Percentiles rank a stretch among this genome's conserved stretches.
These are phyloP conservation scores for Eremothecium gossypii DNA, from an alignment of 1,139 yeast species.

Conservation along the genomic window DNA sequence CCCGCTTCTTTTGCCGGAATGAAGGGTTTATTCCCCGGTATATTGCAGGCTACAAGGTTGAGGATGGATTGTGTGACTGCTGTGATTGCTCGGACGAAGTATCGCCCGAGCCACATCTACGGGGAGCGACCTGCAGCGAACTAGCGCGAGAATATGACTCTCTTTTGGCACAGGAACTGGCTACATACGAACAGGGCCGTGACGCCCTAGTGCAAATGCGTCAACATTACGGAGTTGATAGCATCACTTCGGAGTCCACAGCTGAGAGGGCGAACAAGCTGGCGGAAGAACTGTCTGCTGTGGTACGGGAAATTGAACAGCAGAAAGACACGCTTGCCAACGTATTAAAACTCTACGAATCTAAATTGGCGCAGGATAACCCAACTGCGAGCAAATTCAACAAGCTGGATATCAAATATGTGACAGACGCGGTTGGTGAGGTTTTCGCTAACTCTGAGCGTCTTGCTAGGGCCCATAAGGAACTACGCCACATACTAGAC, in stretches of 20 bases:
- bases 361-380: constrained; percentile 16
- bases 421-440: constrained; percentile 12
- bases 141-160: constrained; percentile 34
- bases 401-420: constrained; percentile 14
- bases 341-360: constrained; percentile 12
- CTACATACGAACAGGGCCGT: constrained; percentile 21
- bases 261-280: background rate
- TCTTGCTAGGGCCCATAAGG: constrained; percentile 19
- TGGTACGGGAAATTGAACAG: constrained; percentile 13
- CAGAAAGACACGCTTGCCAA: constrained; percentile 10
- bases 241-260: constrained; percentile 4
- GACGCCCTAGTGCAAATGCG: constrained; percentile 23
- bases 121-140: constrained; percentile 45
- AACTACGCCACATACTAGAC: constrained; percentile 21
- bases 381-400: constrained; percentile 21
- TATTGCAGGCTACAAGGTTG: constrained; percentile 49
- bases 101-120: constrained; percentile 38
- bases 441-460: constrained; percentile 18
- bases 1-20: constrained; percentile 65
- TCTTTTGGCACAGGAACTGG: constrained; percentile 23
- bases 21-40: constrained; percentile 53
- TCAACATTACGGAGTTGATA: constrained; percentile 17
- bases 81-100: constrained; percentile 93
- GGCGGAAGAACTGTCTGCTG: constrained; percentile 7
- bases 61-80: constrained; percentile 95